Evolutionary conservation across 1,139 yeast genomes (phyloP).

Genomic region (Debaryomycetaceae sp.): DNA sequence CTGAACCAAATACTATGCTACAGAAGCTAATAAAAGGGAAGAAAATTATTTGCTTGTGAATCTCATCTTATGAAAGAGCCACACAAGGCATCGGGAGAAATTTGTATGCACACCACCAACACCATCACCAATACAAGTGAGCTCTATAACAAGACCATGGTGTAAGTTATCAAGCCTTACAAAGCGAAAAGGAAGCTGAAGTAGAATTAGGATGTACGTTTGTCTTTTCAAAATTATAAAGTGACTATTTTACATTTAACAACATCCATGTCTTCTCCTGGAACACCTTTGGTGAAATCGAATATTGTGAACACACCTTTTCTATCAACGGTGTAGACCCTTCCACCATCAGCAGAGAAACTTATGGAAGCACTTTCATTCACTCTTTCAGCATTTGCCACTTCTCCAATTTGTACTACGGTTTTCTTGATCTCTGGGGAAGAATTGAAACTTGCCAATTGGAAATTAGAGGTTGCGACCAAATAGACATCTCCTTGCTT

Average conservation of each 20-base stretch:
- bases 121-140: no score
- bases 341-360: constrained; percentile 80
- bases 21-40: no score
- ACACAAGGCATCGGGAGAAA: no score
- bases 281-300: constrained; percentile 85
- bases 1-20: no score
- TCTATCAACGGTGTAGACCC: constrained; percentile 70
- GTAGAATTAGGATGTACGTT: no score
- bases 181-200: no score
- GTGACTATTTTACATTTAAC: constrained; percentile 64
- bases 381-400: constrained; percentile 64
- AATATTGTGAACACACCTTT: constrained; percentile 75
- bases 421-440: constrained; percentile 36
- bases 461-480: constrained; percentile 59
- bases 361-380: constrained; percentile 72
- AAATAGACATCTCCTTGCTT: constrained; percentile 73
- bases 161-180: no score
- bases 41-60: no score
- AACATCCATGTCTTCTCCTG: constrained; percentile 71
- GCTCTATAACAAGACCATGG: no score
- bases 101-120: no score
- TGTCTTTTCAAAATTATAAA: no score
- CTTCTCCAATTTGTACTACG: constrained; percentile 73
- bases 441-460: constrained; percentile 28
- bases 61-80: no score